Conservation (phyloP, 1,284 basidiomycete species). For the Rhodofomes roseus region DNA sequence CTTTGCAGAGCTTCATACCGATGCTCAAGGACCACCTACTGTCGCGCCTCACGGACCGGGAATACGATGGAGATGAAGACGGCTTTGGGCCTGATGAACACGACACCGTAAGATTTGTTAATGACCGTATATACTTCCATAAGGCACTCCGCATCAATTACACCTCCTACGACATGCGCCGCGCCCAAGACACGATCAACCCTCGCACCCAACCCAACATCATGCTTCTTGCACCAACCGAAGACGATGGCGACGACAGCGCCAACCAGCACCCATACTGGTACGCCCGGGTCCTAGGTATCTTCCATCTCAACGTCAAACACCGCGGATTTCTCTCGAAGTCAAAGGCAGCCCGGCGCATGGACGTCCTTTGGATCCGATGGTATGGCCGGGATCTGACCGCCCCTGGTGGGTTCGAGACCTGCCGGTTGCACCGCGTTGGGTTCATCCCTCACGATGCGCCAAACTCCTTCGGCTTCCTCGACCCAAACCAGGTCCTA, state of each 20-base stretch:
- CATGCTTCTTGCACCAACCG: conserved; percentile 27
- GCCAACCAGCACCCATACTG: conserved; percentile 14
- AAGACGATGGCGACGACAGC: conserved; percentile 8
- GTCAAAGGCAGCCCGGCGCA: conserved; percentile 1
- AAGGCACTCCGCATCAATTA: conserved; percentile 33
- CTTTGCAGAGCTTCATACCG: conserved; percentile 15
- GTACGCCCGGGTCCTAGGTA: conserved; percentile 13
- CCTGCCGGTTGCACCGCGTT: conserved; percentile 26
- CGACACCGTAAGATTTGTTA: conserved; percentile 15
- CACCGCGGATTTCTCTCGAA: neutral
- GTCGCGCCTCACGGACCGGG: conserved; percentile 8
- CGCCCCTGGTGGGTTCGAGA: conserved; percentile 13
- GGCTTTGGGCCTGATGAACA: conserved; percentile 12
- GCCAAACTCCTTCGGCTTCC: conserved; percentile 34
- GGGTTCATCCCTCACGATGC: conserved; percentile 28
- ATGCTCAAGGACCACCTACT: conserved; percentile 21
- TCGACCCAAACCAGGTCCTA: conserved; percentile 33
- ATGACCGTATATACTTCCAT: conserved; percentile 26
- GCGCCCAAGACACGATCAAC: conserved; percentile 35
- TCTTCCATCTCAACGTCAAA: conserved; percentile 23
- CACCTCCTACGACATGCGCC: conserved; percentile 39
- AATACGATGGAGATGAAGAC: conserved; percentile 13
- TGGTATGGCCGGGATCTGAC: conserved; percentile 27
- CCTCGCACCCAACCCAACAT: conserved; percentile 27
- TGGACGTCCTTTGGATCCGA: conserved; percentile 35